phyloP scores from a whole-genome alignment of 768 basidiomycete genomes.

The Crucibulum laeve region DNA sequence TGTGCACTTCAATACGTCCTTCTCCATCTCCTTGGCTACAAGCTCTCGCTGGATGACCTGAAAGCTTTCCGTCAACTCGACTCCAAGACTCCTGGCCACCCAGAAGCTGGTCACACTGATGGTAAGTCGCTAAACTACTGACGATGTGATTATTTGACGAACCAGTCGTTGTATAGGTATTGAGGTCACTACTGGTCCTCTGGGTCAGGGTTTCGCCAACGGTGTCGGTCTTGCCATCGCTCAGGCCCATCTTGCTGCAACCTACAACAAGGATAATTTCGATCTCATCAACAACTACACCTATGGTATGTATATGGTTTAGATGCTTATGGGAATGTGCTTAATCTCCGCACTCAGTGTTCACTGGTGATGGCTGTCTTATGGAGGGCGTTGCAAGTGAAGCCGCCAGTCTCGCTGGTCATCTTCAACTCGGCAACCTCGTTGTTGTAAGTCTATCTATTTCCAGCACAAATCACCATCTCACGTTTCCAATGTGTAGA shows the following conservation, averaged over 20 bases:
- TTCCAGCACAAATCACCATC: not conserved
- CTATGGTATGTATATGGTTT: conserved; percentile 51
- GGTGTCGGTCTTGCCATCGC: conserved; percentile 93
- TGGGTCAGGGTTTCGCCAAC: conserved; percentile 93
- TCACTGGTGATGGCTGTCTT: conserved; percentile 92
- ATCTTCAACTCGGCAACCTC: conserved; percentile 89
- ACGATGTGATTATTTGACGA: conserved; percentile 2
- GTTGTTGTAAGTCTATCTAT: conserved; percentile 64
- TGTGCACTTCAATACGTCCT: conserved; percentile 93
- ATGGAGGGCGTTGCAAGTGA: conserved; percentile 97
- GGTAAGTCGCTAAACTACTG: conserved; percentile 20
- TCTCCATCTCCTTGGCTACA: conserved; percentile 89
- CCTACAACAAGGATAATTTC: conserved; percentile 85
- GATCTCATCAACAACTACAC: conserved; percentile 83
- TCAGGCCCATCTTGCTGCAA: conserved; percentile 85
- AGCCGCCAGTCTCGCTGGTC: conserved; percentile 89
- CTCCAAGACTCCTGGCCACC: conserved; percentile 91
- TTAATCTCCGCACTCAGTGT: conserved; percentile 43
- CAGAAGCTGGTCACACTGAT: conserved; percentile 63
- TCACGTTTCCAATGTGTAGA: conserved; percentile 29
- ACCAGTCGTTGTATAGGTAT: conserved; percentile 44
- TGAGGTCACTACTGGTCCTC: conserved; percentile 93
- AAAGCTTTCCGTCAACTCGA: conserved; percentile 90
- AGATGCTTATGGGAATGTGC: conserved; percentile 2
- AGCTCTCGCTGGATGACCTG: conserved; percentile 87